A percentile compares a stretch with the other conserved stretches of the same genome.
These are phyloP conservation scores for Xanthoconium separans DNA, from an alignment of 1,284 basidiomycete species.

Conservation along the genomic window DNA sequence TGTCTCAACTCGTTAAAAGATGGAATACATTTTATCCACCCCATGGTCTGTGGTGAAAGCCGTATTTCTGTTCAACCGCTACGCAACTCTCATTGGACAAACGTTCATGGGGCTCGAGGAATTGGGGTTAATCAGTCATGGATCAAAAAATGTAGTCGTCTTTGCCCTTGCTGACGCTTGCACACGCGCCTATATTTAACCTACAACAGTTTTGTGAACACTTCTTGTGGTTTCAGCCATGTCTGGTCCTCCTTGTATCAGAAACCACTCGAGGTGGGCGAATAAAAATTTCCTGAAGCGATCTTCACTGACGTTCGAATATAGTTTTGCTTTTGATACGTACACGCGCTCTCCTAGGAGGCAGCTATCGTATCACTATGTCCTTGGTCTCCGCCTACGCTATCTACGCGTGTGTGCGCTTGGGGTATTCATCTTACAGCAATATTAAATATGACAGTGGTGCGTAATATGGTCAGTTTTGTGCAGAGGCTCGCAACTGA, in stretches of 20 bases:
- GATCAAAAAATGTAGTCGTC: neutral
- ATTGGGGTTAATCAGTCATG: slow-evolving; percentile 2
- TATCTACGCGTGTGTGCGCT: neutral
- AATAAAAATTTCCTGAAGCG: neutral
- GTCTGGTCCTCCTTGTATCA: neutral
- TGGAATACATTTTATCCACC: slow-evolving; percentile 15
- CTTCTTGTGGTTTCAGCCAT: neutral
- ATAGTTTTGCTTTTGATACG: slow-evolving; percentile 5
- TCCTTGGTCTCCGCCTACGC: slow-evolving; percentile 3
- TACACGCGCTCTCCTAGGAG: slow-evolving; percentile 3
- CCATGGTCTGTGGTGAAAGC: slow-evolving; percentile 14
- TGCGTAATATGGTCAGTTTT: neutral
- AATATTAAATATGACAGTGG: neutral
- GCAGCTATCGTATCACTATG: neutral
- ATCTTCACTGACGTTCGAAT: neutral
- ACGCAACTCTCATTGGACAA: slow-evolving; percentile 8
- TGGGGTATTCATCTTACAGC: neutral
- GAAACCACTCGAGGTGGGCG: slow-evolving; percentile 4
- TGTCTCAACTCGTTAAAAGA: neutral
- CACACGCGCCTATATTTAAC: neutral
- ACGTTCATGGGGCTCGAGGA: neutral
- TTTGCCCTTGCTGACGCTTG: neutral
- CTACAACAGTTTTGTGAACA: neutral
- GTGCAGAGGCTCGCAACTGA: neutral
- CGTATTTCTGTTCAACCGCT: slow-evolving; percentile 11